Evolutionary conservation across 176 grass and related monocot species (phyloP).

Genomic region (Bromus sterilis): DNA sequence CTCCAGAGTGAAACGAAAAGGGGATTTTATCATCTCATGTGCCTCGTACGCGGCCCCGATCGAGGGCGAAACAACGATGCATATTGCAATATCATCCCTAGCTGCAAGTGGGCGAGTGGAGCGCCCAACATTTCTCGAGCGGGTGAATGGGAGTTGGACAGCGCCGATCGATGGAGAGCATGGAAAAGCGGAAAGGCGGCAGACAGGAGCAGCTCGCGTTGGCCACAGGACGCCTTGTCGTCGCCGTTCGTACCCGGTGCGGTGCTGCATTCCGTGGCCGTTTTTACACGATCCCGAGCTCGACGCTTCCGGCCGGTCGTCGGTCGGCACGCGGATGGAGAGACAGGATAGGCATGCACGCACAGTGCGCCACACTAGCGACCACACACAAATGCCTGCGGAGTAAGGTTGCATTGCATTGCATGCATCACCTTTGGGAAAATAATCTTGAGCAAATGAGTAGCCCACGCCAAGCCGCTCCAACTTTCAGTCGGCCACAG

Average conservation of each 20-base stretch:
- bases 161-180: background rate
- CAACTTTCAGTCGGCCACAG: too few relatives aligned
- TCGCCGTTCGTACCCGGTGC: background rate
- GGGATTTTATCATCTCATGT: background rate
- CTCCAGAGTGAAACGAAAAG: background rate
- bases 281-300: background rate
- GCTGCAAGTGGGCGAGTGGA: conserved; percentile 32
- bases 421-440: too few relatives aligned
- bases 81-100: too few relatives aligned
- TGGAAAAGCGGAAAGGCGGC: conserved; percentile 4
- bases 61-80: background rate
- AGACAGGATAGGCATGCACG: background rate
- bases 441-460: too few relatives aligned
- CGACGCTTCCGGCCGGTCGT: background rate
- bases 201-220: background rate
- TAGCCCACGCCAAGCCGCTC: too few relatives aligned
- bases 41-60: background rate
- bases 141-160: conserved; percentile 24
- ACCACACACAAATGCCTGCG: background rate
- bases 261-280: background rate
- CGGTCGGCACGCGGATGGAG: background rate
- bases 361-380: background rate
- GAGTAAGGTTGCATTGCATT: background rate
- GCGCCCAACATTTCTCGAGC: conserved; percentile 11
- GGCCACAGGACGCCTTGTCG: background rate